Evolutionary conservation across 2,329 filamentous ascomycete genomes (phyloP).

Genomic region (Paramyrothecium sp.): DNA sequence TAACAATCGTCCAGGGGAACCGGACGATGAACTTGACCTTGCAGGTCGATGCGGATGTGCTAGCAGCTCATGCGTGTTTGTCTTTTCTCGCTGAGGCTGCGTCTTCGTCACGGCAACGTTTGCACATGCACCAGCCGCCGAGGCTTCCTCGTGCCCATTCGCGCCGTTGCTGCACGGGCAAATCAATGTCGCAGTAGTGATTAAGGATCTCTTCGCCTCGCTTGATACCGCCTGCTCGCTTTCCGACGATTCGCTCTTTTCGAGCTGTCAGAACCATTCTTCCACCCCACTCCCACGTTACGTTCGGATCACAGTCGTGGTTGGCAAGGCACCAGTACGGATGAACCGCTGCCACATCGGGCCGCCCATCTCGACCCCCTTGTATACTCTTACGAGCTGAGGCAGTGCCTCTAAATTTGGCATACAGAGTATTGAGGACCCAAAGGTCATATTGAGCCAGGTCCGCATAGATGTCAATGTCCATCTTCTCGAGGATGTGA

Average conservation of each 20-base stretch:
- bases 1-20: no score
- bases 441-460: slow-evolving; percentile 66
- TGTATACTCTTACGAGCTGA: slow-evolving; percentile 70
- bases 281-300: slow-evolving; percentile 89
- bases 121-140: slow-evolving; percentile 85
- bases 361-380: slow-evolving; percentile 67
- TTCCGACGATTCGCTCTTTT: slow-evolving; percentile 53
- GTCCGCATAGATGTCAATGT: slow-evolving; percentile 69
- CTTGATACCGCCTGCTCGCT: slow-evolving; percentile 59
- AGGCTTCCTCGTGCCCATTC: slow-evolving; percentile 88
- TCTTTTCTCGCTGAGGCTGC: slow-evolving; percentile 15
- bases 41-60: not conserved
- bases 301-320: slow-evolving; percentile 93
- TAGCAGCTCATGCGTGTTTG: not conserved
- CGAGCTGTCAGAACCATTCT: slow-evolving; percentile 69
- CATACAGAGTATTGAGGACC: slow-evolving; percentile 88
- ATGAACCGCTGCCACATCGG: slow-evolving; percentile 90
- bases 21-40: no score
- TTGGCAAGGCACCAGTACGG: slow-evolving; percentile 96
- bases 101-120: slow-evolving; percentile 74
- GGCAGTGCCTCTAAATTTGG: slow-evolving; percentile 90
- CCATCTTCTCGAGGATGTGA: slow-evolving; percentile 81
- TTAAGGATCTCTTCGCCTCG: slow-evolving; percentile 84
- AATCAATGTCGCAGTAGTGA: slow-evolving; percentile 86
- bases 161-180: slow-evolving; percentile 76